These are phyloP conservation scores for Leccinum incarnatum DNA, from an alignment of 768 basidiomycete species.

Conservation along the genomic window DNA sequence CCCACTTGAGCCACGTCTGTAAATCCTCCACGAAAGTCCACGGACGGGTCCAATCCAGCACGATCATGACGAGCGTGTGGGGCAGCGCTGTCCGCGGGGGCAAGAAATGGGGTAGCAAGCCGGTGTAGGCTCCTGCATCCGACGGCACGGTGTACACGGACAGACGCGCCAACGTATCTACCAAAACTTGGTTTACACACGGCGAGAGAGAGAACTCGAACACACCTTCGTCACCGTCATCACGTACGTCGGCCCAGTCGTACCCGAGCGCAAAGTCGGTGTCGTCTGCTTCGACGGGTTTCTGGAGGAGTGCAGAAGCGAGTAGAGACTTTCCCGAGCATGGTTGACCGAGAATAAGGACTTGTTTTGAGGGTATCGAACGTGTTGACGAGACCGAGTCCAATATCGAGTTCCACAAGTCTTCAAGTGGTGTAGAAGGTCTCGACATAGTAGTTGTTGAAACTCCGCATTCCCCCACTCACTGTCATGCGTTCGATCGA, in stretches of 20 bases:
- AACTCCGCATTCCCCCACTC: not conserved
- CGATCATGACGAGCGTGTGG: constrained; percentile 78
- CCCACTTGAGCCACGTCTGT: constrained; percentile 80
- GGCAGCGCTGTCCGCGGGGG: constrained; percentile 65
- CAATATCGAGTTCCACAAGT: constrained; percentile 92
- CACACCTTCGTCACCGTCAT: constrained; percentile 93
- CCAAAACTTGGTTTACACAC: not conserved
- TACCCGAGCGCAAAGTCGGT: constrained; percentile 88
- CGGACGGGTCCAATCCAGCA: constrained; percentile 93
- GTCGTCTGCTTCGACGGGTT: constrained; percentile 50
- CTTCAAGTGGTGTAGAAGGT: constrained; percentile 62
- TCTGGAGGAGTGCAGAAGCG: constrained; percentile 68
- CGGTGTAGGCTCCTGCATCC: constrained; percentile 63
- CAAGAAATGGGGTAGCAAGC: constrained; percentile 74
- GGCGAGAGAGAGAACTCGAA: constrained; percentile 5
- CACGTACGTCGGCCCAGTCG: constrained; percentile 85
- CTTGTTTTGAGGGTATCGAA: constrained; percentile 81
- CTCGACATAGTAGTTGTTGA: constrained; percentile 34
- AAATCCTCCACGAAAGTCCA: constrained; percentile 89
- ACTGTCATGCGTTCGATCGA: constrained; percentile 48
- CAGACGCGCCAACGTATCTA: constrained; percentile 85
- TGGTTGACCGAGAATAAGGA: constrained; percentile 80
- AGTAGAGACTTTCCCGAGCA: constrained; percentile 77
- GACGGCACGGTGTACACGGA: constrained; percentile 92
- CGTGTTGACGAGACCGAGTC: constrained; percentile 81